These are phyloP conservation scores for Wilcoxina mikolae DNA, from an alignment of 495 filamentous ascomycete genomes.

Conservation along the genomic window DNA sequence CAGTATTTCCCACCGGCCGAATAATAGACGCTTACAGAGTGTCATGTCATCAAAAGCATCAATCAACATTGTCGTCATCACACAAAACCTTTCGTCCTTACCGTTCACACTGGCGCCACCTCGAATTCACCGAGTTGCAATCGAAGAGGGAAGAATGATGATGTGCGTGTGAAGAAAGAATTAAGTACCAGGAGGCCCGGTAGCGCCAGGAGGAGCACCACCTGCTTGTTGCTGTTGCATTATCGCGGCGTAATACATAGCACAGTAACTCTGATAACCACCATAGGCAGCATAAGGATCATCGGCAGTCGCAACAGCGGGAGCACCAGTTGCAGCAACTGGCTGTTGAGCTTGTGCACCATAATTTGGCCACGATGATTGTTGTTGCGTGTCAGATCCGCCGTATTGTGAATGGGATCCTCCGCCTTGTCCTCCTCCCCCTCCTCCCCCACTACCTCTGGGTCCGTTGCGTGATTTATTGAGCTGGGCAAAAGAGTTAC, in stretches of 20 bases:
- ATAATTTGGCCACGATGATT: conserved; percentile 20
- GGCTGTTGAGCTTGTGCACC: conserved; percentile 12
- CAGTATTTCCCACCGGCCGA: no score
- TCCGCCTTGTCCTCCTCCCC: neutral
- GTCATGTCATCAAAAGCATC: no score
- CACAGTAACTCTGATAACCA: conserved; percentile 27
- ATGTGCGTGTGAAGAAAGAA: neutral
- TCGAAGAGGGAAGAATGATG: neutral
- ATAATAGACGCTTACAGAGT: no score
- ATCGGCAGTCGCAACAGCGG: conserved; percentile 1
- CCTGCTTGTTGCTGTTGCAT: conserved; percentile 26
- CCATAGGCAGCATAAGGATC: conserved; percentile 29
- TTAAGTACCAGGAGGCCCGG: neutral
- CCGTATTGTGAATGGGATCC: no score
- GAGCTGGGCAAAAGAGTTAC: conserved; percentile 9
- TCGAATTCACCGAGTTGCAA: no score
- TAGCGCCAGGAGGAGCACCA: conserved; percentile 16
- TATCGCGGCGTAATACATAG: conserved; percentile 28
- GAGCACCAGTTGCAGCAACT: conserved; percentile 1
- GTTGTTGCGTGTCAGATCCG: conserved; percentile 12
- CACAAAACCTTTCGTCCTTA: no score
- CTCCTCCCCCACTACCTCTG: conserved; percentile 4
- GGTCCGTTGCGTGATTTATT: conserved; percentile 2
- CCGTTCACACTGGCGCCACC: neutral
- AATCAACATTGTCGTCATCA: no score